Percentiles rank a stretch among this genome's conserved stretches.
These are phyloP conservation scores for Metschnikowia kofuensis DNA, from an alignment of 805 yeast genomes.

Conservation along the genomic window DNA sequence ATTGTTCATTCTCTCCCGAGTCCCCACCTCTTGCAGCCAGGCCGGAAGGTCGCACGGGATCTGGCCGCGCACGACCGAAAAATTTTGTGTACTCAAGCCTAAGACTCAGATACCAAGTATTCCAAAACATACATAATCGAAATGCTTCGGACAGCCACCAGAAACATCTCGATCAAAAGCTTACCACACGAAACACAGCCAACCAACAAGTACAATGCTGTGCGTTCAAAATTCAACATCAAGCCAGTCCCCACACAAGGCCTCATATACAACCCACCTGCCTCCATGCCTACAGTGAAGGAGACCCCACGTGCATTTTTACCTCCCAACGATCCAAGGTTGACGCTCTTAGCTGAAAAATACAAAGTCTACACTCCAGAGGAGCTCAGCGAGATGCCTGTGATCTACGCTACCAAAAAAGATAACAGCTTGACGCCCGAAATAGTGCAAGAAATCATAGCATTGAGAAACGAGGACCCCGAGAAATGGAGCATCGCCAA, in stretches of 20 bases:
- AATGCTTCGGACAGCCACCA: conserved; percentile 13
- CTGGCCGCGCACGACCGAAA: conserved; percentile 17
- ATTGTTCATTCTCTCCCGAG: too few relatives aligned
- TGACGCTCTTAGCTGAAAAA: conserved; percentile 29
- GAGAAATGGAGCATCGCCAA: conserved; percentile 58
- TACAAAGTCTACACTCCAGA: conserved; percentile 28
- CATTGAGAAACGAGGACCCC: conserved; percentile 58
- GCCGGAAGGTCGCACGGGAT: conserved; percentile 2
- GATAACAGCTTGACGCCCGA: conserved; percentile 56
- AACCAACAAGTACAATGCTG: conserved; percentile 54
- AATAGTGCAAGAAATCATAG: conserved; percentile 54
- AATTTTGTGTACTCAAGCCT: conserved; percentile 4
- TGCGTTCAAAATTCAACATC: conserved; percentile 64
- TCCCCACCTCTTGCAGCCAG: neutral
- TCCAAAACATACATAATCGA: neutral
- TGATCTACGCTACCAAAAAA: conserved; percentile 36
- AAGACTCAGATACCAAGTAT: neutral
- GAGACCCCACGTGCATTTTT: conserved; percentile 70
- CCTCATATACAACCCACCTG: conserved; percentile 60
- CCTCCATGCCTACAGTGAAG: conserved; percentile 46
- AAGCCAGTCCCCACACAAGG: conserved; percentile 59
- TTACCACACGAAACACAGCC: conserved; percentile 43
- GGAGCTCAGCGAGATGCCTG: conserved; percentile 38
- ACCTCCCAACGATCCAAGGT: conserved; percentile 60
- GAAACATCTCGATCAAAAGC: conserved; percentile 18